Evolutionary conservation across 148 eudicot species (phyloP).

Genomic region (Polygonum maritimum): DNA sequence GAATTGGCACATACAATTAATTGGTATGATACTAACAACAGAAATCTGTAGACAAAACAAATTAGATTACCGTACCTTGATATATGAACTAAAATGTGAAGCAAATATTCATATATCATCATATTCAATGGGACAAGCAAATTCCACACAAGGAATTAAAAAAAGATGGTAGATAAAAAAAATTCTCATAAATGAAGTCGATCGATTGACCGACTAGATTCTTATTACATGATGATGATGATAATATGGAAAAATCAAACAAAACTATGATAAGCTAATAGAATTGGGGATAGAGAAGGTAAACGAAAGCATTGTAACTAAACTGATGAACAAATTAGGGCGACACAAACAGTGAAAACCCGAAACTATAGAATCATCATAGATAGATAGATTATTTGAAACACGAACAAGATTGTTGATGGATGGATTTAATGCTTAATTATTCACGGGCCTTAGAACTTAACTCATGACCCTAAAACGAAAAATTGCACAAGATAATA

Average conservation of each 20-base stretch:
- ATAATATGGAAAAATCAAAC: background rate
- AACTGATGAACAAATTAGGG: background rate
- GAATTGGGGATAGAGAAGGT: background rate
- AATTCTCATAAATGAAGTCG: background rate
- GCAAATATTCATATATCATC: too few species aligned
- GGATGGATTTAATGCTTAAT: background rate
- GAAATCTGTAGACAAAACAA: too few species aligned
- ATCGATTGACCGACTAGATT: background rate
- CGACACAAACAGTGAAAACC: background rate
- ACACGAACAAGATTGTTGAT: too few species aligned
- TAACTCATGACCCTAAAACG: background rate
- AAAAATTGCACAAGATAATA: constrained; percentile 3
- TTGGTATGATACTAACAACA: too few species aligned
- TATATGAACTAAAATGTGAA: too few species aligned
- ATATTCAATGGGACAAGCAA: too few species aligned
- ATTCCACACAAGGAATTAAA: too few species aligned
- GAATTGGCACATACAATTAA: too few species aligned
- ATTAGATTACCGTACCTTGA: too few species aligned
- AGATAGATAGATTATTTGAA: too few species aligned
- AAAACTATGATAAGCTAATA: background rate
- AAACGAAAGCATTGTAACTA: background rate
- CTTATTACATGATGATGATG: background rate
- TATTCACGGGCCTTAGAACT: background rate
- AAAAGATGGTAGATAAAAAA: too few species aligned
- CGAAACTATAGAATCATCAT: background rate